Percentiles rank a stretch among this genome's conserved stretches.
Evolutionary conservation across 164 flowering plant species (phyloP).

Genomic region (Chloranthus sessilifolius): DNA sequence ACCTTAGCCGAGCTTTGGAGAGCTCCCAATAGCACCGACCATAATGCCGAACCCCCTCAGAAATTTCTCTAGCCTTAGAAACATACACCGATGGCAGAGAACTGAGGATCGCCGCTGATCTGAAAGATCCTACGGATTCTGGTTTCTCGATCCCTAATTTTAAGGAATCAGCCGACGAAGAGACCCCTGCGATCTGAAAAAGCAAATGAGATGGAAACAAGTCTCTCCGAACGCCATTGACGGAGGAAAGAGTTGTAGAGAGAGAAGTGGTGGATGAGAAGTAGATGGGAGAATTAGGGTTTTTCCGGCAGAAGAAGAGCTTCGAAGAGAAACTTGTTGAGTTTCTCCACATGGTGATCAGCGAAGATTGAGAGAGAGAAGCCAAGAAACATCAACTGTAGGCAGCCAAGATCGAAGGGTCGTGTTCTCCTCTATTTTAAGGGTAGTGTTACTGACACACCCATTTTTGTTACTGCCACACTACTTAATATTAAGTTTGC

Average conservation of each 20-base stretch:
- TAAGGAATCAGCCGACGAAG: constrained; percentile 4
- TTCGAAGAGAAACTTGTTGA: constrained; percentile 7
- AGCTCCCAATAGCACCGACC: constrained; percentile 85
- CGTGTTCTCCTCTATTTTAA: too few relatives aligned
- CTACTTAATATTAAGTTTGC: too few relatives aligned
- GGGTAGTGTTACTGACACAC: too few relatives aligned
- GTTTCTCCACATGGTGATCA: constrained; percentile 12
- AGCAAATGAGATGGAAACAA: background rate
- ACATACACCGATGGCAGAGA: background rate
- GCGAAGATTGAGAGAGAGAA: background rate
- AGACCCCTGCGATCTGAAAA: constrained; percentile 1
- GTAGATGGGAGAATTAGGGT: background rate
- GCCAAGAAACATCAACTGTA: too few relatives aligned
- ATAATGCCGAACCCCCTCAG: constrained; percentile 44
- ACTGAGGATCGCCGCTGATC: background rate
- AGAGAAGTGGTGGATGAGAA: background rate
- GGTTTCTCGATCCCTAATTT: background rate
- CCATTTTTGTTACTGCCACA: too few relatives aligned
- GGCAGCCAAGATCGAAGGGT: too few relatives aligned
- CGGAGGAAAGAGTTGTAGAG: background rate
- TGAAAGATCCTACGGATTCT: background rate
- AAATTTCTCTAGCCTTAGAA: constrained; percentile 9
- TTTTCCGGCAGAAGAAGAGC: background rate
- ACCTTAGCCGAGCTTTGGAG: constrained; percentile 81
- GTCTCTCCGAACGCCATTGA: too few relatives aligned